A percentile compares a stretch with the other conserved stretches of the same genome.
Conservation (phyloP, 768 basidiomycete genomes). For the Rubroboletus satanas region DNA sequence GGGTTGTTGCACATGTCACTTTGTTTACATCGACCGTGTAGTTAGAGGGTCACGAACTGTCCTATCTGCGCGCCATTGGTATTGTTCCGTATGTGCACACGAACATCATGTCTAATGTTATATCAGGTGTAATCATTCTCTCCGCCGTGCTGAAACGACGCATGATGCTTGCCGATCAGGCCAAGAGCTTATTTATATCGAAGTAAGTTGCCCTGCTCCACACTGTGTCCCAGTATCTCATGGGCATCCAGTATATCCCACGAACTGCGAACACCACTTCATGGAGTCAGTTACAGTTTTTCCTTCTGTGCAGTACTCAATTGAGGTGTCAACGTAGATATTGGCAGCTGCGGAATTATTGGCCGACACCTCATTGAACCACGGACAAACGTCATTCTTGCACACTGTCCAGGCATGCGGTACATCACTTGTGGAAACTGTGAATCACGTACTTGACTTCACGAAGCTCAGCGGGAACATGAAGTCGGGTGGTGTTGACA, state of each 20-base stretch:
- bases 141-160: conserved; percentile 88
- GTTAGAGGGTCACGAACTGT: conserved; percentile 87
- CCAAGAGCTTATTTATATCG: conserved; percentile 88
- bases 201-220: conserved; percentile 50
- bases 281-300: conserved; percentile 56
- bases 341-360: conserved; percentile 90
- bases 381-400: conserved; percentile 80
- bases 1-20: not conserved
- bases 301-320: not conserved
- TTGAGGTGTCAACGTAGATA: conserved; percentile 45
- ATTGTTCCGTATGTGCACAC: not conserved
- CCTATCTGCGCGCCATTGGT: conserved; percentile 90
- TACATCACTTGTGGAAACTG: conserved; percentile 92
- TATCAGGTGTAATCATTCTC: conserved; percentile 79
- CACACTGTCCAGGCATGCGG: conserved; percentile 94
- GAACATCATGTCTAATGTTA: conserved; percentile 2
- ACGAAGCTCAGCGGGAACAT: conserved; percentile 89
- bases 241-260: conserved; percentile 70
- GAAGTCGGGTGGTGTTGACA: conserved; percentile 74
- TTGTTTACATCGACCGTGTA: conserved; percentile 29
- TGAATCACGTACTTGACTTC: conserved; percentile 95
- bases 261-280: conserved; percentile 85
- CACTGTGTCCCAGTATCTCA: conserved; percentile 4
- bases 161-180: conserved; percentile 93
- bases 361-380: conserved; percentile 74